These are phyloP conservation scores for Tolypocladium ophioglossoides DNA, from an alignment of 2,329 filamentous ascomycete species.

Conservation along the genomic window DNA sequence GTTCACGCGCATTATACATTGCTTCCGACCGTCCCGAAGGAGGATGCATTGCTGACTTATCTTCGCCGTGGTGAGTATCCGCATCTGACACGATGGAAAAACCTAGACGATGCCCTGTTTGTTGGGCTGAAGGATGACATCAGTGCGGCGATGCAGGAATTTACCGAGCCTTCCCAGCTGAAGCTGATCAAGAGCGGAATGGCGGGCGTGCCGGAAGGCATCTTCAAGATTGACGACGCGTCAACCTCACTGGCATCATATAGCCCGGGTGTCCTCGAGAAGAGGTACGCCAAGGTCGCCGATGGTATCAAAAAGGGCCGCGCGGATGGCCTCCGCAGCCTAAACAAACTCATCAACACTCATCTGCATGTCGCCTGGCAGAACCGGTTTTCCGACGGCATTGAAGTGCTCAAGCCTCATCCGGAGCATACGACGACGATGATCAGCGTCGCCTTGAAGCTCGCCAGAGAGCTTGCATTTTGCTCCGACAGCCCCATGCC, in stretches of 20 bases:
- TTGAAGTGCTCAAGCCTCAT: constrained; percentile 72
- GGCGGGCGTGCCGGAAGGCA: constrained; percentile 45
- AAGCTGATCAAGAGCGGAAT: constrained; percentile 53
- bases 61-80: constrained; percentile 69
- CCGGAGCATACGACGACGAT: constrained; percentile 65
- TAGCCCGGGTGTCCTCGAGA: constrained; percentile 47
- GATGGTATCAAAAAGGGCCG: constrained; percentile 48
- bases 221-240: constrained; percentile 54
- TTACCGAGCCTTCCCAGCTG: constrained; percentile 43
- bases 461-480: constrained; percentile 64
- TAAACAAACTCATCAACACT: constrained; percentile 69
- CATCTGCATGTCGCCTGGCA: constrained; percentile 85
- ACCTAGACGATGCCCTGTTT: constrained; percentile 61
- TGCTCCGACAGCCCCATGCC: constrained; percentile 67
- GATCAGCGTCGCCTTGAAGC: constrained; percentile 55
- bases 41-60: constrained; percentile 61
- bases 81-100: constrained; percentile 62
- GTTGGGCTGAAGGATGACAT: constrained; percentile 58
- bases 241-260: constrained; percentile 71
- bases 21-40: constrained; percentile 69
- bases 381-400: constrained; percentile 62
- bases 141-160: constrained; percentile 48
- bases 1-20: constrained; percentile 70
- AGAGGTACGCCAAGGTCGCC: constrained; percentile 57
- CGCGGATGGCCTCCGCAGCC: constrained; percentile 49